These are phyloP conservation scores for Colletotrichum viniferum DNA, from an alignment of 2,329 filamentous ascomycete genomes.

Conservation along the genomic window DNA sequence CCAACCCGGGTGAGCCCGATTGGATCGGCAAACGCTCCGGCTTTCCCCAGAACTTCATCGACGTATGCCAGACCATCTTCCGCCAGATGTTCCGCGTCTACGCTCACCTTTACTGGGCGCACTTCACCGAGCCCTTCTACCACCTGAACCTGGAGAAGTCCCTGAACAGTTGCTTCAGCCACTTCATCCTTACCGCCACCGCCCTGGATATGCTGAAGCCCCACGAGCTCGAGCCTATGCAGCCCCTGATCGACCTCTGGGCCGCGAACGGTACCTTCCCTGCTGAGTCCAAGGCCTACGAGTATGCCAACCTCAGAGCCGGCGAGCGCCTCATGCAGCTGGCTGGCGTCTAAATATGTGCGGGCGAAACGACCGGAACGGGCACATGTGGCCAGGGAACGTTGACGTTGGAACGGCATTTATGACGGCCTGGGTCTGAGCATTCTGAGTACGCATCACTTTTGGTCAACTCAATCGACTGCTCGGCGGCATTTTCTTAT, in stretches of 20 bases:
- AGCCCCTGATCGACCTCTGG: constrained; percentile 91
- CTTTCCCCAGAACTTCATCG: constrained; percentile 88
- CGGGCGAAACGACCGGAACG: background rate
- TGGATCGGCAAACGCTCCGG: constrained; percentile 94
- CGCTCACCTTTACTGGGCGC: constrained; percentile 96
- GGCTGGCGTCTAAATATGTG: constrained; percentile 29
- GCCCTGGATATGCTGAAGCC: constrained; percentile 84
- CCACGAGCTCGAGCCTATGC: constrained; percentile 94
- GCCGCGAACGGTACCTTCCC: constrained; percentile 88
- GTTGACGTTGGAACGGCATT: background rate
- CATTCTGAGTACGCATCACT: background rate
- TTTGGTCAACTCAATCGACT: background rate
- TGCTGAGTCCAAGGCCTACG: constrained; percentile 71
- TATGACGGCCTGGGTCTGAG: background rate
- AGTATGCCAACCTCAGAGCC: constrained; percentile 65
- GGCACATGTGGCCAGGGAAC: background rate
- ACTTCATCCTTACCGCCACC: constrained; percentile 81
- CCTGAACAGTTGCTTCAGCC: constrained; percentile 86
- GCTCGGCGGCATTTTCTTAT: background rate
- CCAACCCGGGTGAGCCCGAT: constrained; percentile 64
- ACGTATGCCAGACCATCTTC: constrained; percentile 92
- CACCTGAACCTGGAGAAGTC: constrained; percentile 82
- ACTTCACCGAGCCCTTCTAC: constrained; percentile 86
- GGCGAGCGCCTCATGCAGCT: constrained; percentile 64
- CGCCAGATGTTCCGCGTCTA: constrained; percentile 99